These are phyloP conservation scores for Hevea brasiliensis DNA, from an alignment of 345 rosid species.

Conservation along the genomic window DNA sequence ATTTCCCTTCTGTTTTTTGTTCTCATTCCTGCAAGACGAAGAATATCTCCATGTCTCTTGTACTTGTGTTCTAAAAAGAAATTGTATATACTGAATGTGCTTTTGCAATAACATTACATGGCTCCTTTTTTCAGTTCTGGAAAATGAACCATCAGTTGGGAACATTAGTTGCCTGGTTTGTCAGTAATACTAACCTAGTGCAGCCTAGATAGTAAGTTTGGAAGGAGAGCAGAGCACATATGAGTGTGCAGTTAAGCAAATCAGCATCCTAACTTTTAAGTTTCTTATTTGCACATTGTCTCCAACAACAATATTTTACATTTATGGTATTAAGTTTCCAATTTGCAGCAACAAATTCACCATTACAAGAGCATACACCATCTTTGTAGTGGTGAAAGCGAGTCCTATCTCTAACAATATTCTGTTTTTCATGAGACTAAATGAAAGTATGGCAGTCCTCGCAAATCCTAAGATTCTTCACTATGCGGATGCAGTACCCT, in stretches of 20 bases:
- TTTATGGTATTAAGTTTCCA: background rate
- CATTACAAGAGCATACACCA: conserved; percentile 42
- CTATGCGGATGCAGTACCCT: conserved; percentile 36
- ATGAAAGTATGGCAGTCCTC: conserved; percentile 45
- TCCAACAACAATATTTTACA: background rate
- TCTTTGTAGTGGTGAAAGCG: conserved; percentile 39
- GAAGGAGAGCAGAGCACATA: background rate
- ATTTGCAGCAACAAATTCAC: conserved; percentile 3
- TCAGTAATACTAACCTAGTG: too few species aligned
- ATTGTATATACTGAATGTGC: conserved; percentile 5
- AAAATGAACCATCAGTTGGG: background rate
- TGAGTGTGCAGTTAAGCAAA: background rate
- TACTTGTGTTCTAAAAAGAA: background rate
- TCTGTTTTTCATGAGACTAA: conserved; percentile 29
- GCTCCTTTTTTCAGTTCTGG: too few species aligned
- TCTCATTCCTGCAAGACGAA: conserved; percentile 29
- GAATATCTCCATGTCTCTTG: background rate
- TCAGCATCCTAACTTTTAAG: background rate
- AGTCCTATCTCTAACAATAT: conserved; percentile 40
- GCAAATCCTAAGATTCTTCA: conserved; percentile 49
- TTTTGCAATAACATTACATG: background rate
- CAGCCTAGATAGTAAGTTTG: too few species aligned
- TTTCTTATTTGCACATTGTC: background rate
- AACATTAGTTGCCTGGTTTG: too few species aligned
- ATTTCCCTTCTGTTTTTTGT: background rate